Base-by-base conservation (phyloP, 345 rosid species). In the Salix viminalis region DNA sequence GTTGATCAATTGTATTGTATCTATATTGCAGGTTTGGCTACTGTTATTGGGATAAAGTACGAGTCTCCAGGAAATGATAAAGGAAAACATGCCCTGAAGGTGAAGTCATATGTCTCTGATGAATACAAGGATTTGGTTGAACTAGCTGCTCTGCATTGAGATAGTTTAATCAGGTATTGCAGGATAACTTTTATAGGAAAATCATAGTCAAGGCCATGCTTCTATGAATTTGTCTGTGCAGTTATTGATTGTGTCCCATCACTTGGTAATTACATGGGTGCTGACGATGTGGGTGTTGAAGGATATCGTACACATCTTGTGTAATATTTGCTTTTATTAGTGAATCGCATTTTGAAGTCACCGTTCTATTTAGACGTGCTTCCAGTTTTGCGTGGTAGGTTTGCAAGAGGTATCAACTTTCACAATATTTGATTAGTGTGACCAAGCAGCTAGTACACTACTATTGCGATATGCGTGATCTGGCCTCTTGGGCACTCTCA, bases 1-100 rank as follows among this genome's bases (percentile, higher is more conserved):
- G 8, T 12, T 61, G 60, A 4, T 72, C 48, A 62, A 66, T 23
- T 50, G 34, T 65, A 50, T 73, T 50, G 7, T 76, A 36, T 77
- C 5, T 61, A 2, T 70, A 21, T 58, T 77, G 67, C 83, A 94
- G 98, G 94, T 84, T 81, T 94, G 88, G 70, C 97, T 7, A 91
- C 98, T 15, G 88, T 94, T 28, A 92, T 94, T 50, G 98, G 97
- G 50, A 83, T 91, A 78, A 92, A 92, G 83, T 91, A 83, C 26
- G 89, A 66, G 65, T 87, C 97, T 36, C 97, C 97, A 15, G 88
- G 71, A 14, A 80, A 81, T 42, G 80, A 70, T 42, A 72, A 81
- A 8, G 83, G 79, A 30, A 74, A 76, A 67, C 79, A 80, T 0
- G 24, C 72, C 4, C n/a, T 86, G 71, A 92, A 88, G 83, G 98